A percentile compares a stretch with the other conserved stretches of the same genome.
These are phyloP conservation scores for Phytophthora lateralis DNA, from an alignment of 352 stramenopile genomes.

Conservation along the genomic window DNA sequence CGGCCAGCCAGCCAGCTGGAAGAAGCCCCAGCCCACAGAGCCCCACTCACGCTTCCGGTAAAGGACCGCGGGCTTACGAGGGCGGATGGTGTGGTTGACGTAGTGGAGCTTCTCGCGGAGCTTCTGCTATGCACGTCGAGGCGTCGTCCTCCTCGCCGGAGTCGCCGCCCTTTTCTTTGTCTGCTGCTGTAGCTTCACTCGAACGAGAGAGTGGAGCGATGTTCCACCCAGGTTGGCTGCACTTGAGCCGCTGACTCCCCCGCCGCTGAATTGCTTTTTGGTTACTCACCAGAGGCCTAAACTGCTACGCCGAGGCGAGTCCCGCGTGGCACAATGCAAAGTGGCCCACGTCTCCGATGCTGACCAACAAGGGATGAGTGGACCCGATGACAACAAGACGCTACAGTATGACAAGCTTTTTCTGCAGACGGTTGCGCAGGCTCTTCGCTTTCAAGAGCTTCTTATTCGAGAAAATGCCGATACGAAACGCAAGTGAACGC, in stretches of 20 bases:
- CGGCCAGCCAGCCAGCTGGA: slow-evolving; percentile 26
- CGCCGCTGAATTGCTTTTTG: slow-evolving; percentile 1
- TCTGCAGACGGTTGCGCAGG: neutral
- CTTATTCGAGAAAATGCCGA: slow-evolving; percentile 4
- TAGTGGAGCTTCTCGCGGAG: neutral
- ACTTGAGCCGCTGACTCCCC: slow-evolving; percentile 15
- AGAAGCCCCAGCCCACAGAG: slow-evolving; percentile 15
- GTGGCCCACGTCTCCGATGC: slow-evolving; percentile 2
- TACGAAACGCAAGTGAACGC: slow-evolving; percentile 5
- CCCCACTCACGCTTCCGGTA: slow-evolving; percentile 17
- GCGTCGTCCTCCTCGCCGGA: slow-evolving; percentile 15
- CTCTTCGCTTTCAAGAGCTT: slow-evolving; percentile 9
- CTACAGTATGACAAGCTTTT: slow-evolving; percentile 19
- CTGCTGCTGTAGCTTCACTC: slow-evolving; percentile 5
- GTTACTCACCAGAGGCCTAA: slow-evolving; percentile 11
- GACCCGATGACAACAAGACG: slow-evolving; percentile 8
- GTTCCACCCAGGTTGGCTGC: slow-evolving; percentile 19
- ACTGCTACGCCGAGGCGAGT: slow-evolving; percentile 16
- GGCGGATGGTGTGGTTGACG: slow-evolving; percentile 12
- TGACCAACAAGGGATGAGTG: slow-evolving; percentile 30
- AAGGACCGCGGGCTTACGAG: slow-evolving; percentile 12
- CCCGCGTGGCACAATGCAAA: slow-evolving; percentile 9
- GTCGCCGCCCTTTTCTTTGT: slow-evolving; percentile 24
- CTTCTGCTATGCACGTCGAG: slow-evolving; percentile 30
- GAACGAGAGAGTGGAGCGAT: neutral